phyloP scores from a whole-genome alignment of 768 basidiomycete species.

The Leccinum subgranulosum region DNA sequence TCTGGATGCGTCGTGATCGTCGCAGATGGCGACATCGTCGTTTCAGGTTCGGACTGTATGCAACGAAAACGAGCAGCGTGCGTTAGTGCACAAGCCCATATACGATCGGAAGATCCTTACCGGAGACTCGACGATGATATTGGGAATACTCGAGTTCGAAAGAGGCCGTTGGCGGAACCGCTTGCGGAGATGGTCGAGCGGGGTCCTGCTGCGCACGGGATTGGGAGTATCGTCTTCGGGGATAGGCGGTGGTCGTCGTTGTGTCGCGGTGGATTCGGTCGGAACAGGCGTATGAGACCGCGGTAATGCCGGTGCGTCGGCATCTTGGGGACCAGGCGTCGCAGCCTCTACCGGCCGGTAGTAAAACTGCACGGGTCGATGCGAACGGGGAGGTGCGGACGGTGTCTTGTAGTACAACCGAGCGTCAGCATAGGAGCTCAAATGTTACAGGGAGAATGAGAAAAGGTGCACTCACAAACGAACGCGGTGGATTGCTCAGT shows the following conservation, averaged over 20 bases:
- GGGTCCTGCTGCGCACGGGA: slow-evolving; percentile 15
- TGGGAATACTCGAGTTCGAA: slow-evolving; percentile 37
- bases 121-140: slow-evolving; percentile 46
- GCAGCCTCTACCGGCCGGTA: slow-evolving; percentile 33
- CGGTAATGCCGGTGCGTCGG: slow-evolving; percentile 1
- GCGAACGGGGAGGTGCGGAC: slow-evolving; percentile 5
- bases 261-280: slow-evolving; percentile 4
- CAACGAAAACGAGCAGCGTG: neutral
- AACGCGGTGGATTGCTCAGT: slow-evolving; percentile 15
- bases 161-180: slow-evolving; percentile 29
- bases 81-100: neutral
- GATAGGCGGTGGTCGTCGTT: neutral
- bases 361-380: slow-evolving; percentile 12
- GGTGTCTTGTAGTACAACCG: slow-evolving; percentile 15
- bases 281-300: slow-evolving; percentile 16
- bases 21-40: slow-evolving; percentile 30
- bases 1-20: slow-evolving; percentile 35
- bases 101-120: slow-evolving; percentile 26
- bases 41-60: slow-evolving; percentile 39
- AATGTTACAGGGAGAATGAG: neutral
- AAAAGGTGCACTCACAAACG: slow-evolving; percentile 17
- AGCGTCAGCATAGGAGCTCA: slow-evolving; percentile 2
- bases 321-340: slow-evolving; percentile 26
- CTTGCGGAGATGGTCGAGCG: slow-evolving; percentile 23
- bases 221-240: slow-evolving; percentile 5